Evolutionary conservation across 1,139 yeast species (phyloP), one percentile per base, ranked within the genome.

Genomic region (Torulaspora pretoriensis): DNA sequence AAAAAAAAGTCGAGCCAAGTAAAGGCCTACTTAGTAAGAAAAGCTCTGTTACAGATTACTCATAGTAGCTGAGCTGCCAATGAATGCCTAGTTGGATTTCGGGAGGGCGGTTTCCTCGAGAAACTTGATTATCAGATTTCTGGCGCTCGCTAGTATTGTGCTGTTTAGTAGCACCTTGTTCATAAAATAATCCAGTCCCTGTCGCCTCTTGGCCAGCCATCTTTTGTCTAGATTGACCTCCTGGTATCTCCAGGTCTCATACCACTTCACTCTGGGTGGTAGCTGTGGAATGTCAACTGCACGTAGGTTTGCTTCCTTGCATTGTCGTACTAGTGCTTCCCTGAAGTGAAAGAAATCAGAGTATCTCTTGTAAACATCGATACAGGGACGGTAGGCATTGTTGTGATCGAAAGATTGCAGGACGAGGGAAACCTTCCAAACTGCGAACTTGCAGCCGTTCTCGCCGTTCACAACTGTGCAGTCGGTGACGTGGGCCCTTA

Each of bases 211-310:
- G 10, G 54, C 53, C 9, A 63, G 47, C 64, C 66, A 62, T 31
- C 41, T 47, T 30, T 45, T 51, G 38, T 59, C 47, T 16, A 60
- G 45, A 35, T 62, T 63, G 10, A 50, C 51, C 7, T 56, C 56
- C 16, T 53, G 51, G 42, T 60, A 57, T 12, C 55, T 47, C 61
- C 64, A 57, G 8, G 55, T 37, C 23, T 57, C 52, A 44, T 56
- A 62, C 67, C 67, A 63, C 8, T 55, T 56, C 9, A 62, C 55
- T 2, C 49, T 38, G 2, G 63, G 62, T 6, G 66, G 66, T 27
- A 63, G 47, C 10, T 32, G 42, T 1, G 64, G 65, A 5, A 61
- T 40, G 16, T 43, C 46, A 5, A 50, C 29, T 10, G 35, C 41
- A 24, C 35, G 38, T 26, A 42, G 37, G 17, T 42, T 47, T 31